Percentiles rank a stretch among this genome's conserved stretches.
Evolutionary conservation across 176 grass and related monocot species (phyloP).

Genomic region (Saccharum spontaneum): DNA sequence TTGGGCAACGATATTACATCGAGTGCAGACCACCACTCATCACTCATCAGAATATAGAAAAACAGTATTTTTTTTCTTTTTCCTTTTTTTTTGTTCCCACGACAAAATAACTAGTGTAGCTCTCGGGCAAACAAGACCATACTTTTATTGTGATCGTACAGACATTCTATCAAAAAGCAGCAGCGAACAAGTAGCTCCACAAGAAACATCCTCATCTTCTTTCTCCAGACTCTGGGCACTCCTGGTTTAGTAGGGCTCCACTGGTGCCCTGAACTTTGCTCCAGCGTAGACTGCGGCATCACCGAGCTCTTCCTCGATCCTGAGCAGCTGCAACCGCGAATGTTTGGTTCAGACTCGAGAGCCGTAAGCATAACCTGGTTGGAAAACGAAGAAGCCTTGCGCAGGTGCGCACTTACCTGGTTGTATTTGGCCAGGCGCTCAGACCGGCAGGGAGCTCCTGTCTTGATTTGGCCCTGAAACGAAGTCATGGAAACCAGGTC

Average conservation of each 20-base stretch:
- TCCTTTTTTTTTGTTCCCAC: background rate
- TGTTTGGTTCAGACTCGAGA: background rate
- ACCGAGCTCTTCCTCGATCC: slow-evolving; percentile 96
- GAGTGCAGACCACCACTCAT: background rate
- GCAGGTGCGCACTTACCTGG: slow-evolving; percentile 48
- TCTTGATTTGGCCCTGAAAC: slow-evolving; percentile 93
- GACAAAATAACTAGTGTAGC: slow-evolving; percentile 14
- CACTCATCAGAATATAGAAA: background rate
- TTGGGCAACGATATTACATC: background rate
- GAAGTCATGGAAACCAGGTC: slow-evolving; percentile 7
- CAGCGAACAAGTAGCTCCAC: background rate
- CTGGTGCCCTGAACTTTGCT: slow-evolving; percentile 76
- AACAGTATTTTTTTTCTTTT: background rate
- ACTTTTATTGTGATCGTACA: slow-evolving; percentile 23
- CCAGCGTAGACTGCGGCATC: slow-evolving; percentile 69
- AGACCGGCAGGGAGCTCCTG: slow-evolving; percentile 91
- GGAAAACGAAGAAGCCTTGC: background rate
- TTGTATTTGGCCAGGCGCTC: slow-evolving; percentile 99
- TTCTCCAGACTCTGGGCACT: background rate
- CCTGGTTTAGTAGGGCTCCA: slow-evolving; percentile 60
- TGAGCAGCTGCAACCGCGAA: slow-evolving; percentile 63
- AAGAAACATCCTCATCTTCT: background rate
- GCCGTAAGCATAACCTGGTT: background rate
- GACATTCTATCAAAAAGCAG: slow-evolving; percentile 9
- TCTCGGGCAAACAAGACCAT: background rate